These are phyloP conservation scores for Rhizopogon vinicolor DNA, from an alignment of 768 basidiomycete genomes.

Conservation along the genomic window DNA sequence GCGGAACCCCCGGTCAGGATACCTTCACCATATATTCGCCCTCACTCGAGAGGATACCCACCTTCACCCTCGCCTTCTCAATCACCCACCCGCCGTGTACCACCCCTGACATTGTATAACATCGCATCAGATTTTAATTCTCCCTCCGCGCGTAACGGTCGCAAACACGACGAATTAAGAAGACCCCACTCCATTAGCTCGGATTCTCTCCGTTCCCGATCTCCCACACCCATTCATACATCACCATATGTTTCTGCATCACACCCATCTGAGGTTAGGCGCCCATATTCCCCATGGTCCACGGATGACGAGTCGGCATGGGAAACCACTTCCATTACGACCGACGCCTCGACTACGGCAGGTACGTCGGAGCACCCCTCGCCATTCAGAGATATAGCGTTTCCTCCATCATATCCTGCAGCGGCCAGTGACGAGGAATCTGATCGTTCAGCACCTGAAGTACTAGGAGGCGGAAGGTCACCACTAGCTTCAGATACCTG, in stretches of 20 bases:
- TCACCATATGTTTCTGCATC: conserved; percentile 19
- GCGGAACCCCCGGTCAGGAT: conserved; percentile 15
- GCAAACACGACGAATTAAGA: conserved; percentile 1
- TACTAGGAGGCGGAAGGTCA: conserved; percentile 13
- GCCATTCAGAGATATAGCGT: conserved; percentile 20
- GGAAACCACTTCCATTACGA: conserved; percentile 66
- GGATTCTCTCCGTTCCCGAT: conserved; percentile 24
- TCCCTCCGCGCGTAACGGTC: neutral
- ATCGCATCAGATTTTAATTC: conserved; percentile 5
- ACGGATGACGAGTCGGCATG: conserved; percentile 76
- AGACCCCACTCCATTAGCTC: conserved; percentile 1
- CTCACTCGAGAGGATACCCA: conserved; percentile 44
- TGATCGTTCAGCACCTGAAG: conserved; percentile 5
- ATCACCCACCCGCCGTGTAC: conserved; percentile 34
- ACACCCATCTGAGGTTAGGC: conserved; percentile 11
- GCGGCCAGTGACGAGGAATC: conserved; percentile 14
- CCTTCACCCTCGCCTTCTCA: conserved; percentile 48
- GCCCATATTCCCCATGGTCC: conserved; percentile 56
- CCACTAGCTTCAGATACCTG: conserved; percentile 11
- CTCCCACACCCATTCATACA: conserved; percentile 36
- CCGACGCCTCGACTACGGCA: conserved; percentile 57
- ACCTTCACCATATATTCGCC: conserved; percentile 36
- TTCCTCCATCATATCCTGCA: conserved; percentile 10
- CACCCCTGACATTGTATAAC: conserved; percentile 24
- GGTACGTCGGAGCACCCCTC: conserved; percentile 30